Conservation (phyloP, 768 basidiomycete genomes). For the Lentinula lateritia region DNA sequence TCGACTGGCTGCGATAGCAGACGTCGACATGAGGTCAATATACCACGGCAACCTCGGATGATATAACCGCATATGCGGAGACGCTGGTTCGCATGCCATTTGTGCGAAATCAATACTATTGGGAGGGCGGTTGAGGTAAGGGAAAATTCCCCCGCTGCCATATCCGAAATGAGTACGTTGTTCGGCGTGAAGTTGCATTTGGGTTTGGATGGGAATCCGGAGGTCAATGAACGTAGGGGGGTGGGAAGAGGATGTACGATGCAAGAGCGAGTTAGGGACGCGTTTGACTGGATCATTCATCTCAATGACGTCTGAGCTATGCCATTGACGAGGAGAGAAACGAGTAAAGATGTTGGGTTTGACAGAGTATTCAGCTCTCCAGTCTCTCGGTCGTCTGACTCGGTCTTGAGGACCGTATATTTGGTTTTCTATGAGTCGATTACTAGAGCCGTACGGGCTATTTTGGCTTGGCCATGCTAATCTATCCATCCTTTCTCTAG, state of each 20-base stretch:
- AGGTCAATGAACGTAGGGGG: conserved; percentile 47
- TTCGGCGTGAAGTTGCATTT: conserved; percentile 20
- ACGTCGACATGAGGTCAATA: conserved; percentile 47
- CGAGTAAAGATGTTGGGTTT: conserved; percentile 4
- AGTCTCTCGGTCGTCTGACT: conserved; percentile 29
- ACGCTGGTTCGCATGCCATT: conserved; percentile 46
- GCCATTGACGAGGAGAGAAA: conserved; percentile 20
- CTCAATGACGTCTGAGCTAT: conserved; percentile 27
- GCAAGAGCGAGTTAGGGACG: conserved; percentile 19
- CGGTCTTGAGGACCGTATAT: neutral
- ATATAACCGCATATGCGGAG: conserved; percentile 46
- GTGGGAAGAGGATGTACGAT: conserved; percentile 19
- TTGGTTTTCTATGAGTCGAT: neutral
- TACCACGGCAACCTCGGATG: conserved; percentile 62
- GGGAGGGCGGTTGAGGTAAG: conserved; percentile 34
- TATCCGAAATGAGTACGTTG: neutral
- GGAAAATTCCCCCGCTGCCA: conserved; percentile 23
- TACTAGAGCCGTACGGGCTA: neutral
- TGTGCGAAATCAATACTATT: conserved; percentile 49
- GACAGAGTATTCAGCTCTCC: conserved; percentile 33
- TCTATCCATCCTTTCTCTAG: neutral
- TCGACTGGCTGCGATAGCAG: conserved; percentile 38
- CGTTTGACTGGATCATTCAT: conserved; percentile 25
- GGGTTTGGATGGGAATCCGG: conserved; percentile 29
- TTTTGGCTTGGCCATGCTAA: neutral